Base-by-base conservation (phyloP, 208 protist genomes). In the Crithidia thermophila region DNA sequence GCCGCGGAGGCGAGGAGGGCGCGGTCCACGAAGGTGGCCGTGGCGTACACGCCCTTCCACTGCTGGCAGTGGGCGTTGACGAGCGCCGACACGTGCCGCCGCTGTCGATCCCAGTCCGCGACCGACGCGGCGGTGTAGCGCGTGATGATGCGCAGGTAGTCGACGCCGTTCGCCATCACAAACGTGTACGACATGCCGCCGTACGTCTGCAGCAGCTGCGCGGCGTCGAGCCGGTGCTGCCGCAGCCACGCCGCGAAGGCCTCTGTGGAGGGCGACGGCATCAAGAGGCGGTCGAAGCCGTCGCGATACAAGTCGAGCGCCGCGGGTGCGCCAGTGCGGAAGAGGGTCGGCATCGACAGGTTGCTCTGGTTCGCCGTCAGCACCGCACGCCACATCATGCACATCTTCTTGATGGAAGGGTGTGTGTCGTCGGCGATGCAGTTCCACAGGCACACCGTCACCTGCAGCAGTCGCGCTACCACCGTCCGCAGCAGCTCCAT, bases 11-110 rank as follows among this genome's bases (percentile, higher is more conserved):
- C 14, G 21, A 90, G 65, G 21, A 90, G 52, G 14, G 64, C 63
- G 4, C 70, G 57, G 51, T 91, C 85, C 7, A 91, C 68, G 31
- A 86, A 81, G 6, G 81, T 85, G 7, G 68, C 62, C 13, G 82
- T 88, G 33, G 39, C 40, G 20, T 73, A 61, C 33, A 71, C 67
- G n/a, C 27, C 45, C 31, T 18, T 33, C 82, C 82, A 88, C 9
- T 50, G 61, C 7, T 53, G 45, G 25, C 61, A 40, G n/a, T 75
- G 69, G 45, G 61, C 31, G 30, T 43, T 37, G 20, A 46, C 53
- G 36, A 69, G 45, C 21, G 53, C 51, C 27, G 69, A 20, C 34
- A 64, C 69, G 53, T 64, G 55, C 4, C 69, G 61, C 20, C 69
- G 61, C 36, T 65, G 69, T 23, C 61, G 69, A 31, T 68, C 55